Conservation (phyloP, 192 early-diverging fungal species). For the Allomyces javanicus region DNA sequence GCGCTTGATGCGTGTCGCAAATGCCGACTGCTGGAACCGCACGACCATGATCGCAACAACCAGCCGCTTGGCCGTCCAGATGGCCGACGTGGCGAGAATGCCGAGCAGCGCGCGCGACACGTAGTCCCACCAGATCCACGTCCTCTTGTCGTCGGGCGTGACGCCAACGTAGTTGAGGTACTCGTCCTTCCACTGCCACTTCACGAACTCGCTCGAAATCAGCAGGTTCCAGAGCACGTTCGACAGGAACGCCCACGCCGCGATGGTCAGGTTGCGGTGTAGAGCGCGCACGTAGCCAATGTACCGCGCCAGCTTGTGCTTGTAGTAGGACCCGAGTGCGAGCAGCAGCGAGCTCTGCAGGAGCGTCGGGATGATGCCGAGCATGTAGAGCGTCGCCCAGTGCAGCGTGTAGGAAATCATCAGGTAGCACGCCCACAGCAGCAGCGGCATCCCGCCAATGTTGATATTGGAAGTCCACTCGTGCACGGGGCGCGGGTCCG, state of each 20-base stretch:
- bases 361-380: neutral
- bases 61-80: conserved; percentile 36
- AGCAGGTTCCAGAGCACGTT: neutral
- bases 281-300: neutral
- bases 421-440: neutral
- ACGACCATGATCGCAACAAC: conserved; percentile 39
- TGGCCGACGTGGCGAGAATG: conserved; percentile 20
- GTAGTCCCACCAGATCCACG: too few relatives aligned
- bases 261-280: neutral
- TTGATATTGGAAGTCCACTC: neutral
- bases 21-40: conserved; percentile 39
- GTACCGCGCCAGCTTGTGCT: neutral
- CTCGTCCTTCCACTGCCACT: neutral
- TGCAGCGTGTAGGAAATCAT: neutral
- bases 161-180: too few relatives aligned
- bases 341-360: neutral
- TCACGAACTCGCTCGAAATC: neutral
- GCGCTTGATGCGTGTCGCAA: conserved; percentile 36
- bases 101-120: conserved; percentile 6
- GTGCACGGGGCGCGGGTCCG: neutral
- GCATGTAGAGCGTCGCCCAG: neutral
- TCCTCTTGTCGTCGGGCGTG: too few relatives aligned
- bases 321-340: neutral
- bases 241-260: neutral
- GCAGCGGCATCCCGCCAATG: neutral